phyloP scores from a whole-genome alignment of 1,284 basidiomycete genomes.

The Mrakiaceae sp. region DNA sequence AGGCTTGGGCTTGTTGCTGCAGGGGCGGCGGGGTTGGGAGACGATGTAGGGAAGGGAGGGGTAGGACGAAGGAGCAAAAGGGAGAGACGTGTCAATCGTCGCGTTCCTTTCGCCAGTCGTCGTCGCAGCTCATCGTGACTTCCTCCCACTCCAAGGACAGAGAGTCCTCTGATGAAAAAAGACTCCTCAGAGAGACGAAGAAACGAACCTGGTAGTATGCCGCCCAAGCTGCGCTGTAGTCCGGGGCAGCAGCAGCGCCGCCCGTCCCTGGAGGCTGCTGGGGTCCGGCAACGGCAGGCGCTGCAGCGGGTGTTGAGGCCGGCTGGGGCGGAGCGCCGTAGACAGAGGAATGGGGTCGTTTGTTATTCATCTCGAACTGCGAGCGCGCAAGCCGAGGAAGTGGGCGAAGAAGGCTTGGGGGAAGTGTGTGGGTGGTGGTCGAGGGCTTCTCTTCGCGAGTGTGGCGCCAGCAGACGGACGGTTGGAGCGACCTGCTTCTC shows the following conservation, averaged over 20 bases:
- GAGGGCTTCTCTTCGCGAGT: background rate
- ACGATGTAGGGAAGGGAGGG: background rate
- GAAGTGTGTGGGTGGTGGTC: background rate
- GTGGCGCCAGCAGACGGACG: no score
- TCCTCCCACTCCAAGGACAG: background rate
- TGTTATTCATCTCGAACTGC: conserved; percentile 1
- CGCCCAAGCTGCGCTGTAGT: conserved; percentile 12
- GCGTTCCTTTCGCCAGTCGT: background rate
- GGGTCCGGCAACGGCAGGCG: background rate
- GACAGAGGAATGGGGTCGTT: conserved; percentile 2
- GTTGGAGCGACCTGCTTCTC: no score
- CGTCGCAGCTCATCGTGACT: background rate
- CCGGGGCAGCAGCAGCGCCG: background rate
- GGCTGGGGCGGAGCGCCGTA: conserved; percentile 8
- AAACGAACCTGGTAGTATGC: conserved; percentile 2
- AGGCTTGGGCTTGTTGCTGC: background rate
- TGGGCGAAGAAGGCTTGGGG: no score
- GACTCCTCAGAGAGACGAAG: background rate
- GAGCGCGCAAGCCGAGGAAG: background rate
- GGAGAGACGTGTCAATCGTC: background rate
- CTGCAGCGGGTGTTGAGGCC: background rate
- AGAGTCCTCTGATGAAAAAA: no score
- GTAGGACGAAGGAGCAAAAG: background rate
- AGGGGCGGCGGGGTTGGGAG: background rate
- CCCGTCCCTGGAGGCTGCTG: background rate